Percentiles rank a stretch among this genome's conserved stretches.
Evolutionary conservation across 768 basidiomycete species (phyloP).

Genomic region (Xerocomellus amylosporus): DNA sequence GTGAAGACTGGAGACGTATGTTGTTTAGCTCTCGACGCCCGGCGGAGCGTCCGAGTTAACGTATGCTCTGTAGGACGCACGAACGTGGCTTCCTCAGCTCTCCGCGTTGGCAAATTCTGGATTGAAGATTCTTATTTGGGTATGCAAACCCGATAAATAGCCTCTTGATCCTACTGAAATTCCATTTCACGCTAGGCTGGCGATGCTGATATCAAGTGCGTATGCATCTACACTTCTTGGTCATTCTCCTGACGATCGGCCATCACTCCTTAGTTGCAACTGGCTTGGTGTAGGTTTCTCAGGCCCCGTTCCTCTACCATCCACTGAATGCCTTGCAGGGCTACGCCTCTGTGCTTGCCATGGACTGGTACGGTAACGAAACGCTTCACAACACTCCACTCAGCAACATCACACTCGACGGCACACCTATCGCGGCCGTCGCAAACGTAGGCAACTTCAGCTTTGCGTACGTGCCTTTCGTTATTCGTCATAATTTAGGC

Average conservation of each 20-base stretch:
- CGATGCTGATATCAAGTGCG: conserved; percentile 29
- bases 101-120: conserved; percentile 35
- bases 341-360: conserved; percentile 38
- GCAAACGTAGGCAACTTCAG: conserved; percentile 62
- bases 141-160: conserved; percentile 9
- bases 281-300: conserved; percentile 35
- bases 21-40: neutral
- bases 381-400: conserved; percentile 39
- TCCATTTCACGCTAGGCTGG: conserved; percentile 19
- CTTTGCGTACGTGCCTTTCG: conserved; percentile 49
- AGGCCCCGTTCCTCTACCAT: neutral
- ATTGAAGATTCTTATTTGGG: conserved; percentile 42
- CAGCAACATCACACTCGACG: conserved; percentile 56
- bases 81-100: conserved; percentile 38
- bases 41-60: neutral
- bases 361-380: conserved; percentile 46
- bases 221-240: neutral
- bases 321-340: conserved; percentile 20
- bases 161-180: neutral
- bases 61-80: conserved; percentile 27
- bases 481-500: neutral
- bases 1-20: conserved; percentile 55
- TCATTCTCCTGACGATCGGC: neutral
- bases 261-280: conserved; percentile 10
- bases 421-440: conserved; percentile 52